Evolutionary conservation across 169 alveolate species (phyloP).

Genomic region (Babesia bigemina): DNA sequence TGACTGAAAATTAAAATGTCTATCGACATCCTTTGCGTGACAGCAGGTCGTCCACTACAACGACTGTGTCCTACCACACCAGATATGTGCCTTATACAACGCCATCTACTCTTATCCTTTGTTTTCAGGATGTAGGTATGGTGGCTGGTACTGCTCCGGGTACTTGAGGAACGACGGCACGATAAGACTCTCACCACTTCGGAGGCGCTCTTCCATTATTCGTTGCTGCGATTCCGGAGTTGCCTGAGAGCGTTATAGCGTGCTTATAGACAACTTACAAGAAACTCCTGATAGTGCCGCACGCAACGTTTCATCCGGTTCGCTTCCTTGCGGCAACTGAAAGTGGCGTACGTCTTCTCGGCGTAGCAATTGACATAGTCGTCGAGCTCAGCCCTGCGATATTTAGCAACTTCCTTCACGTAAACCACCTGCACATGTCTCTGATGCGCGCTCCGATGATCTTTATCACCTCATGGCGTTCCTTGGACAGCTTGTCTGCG

Average conservation of each 20-base stretch:
- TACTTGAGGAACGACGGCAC: conserved; percentile 61
- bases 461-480: conserved; percentile 47
- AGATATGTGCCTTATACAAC: too few relatives aligned
- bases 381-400: conserved; percentile 65
- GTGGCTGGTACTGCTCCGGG: neutral
- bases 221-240: conserved; percentile 57
- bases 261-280: conserved; percentile 15
- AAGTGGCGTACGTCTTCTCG: conserved; percentile 27
- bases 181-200: conserved; percentile 54
- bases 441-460: conserved; percentile 44
- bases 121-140: neutral
- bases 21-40: too few relatives aligned
- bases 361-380: conserved; percentile 69
- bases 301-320: conserved; percentile 40
- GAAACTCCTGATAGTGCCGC: conserved; percentile 37
- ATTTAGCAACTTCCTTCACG: too few relatives aligned
- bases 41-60: too few relatives aligned
- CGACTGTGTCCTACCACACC: too few relatives aligned
- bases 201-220: conserved; percentile 52
- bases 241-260: conserved; percentile 2
- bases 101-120: too few relatives aligned
- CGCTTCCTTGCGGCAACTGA: conserved; percentile 51
- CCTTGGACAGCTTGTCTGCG: conserved; percentile 63
- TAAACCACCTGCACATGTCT: conserved; percentile 61
- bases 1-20: too few relatives aligned